Percentiles rank a stretch among this genome's conserved stretches.
phyloP scores from a whole-genome alignment of 345 rosid genomes.

The Schrenkiella parvula region DNA sequence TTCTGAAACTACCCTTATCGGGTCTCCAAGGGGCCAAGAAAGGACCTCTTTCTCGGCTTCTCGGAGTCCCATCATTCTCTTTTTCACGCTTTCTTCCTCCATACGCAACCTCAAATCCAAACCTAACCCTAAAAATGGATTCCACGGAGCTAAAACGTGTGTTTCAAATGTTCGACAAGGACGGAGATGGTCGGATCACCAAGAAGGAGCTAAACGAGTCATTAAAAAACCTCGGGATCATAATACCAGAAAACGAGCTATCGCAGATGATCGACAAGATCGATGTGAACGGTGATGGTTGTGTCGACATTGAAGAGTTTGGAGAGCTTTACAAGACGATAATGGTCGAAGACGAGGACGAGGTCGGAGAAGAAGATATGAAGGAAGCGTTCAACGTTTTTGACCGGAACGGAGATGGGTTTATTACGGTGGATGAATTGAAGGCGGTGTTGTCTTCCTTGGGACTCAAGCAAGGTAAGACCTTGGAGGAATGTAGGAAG shows the following conservation, averaged over 20 bases:
- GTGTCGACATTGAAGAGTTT: slow-evolving; percentile 68
- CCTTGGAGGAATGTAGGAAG: slow-evolving; percentile 60
- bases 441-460: slow-evolving; percentile 58
- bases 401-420: slow-evolving; percentile 77
- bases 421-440: slow-evolving; percentile 69
- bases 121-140: slow-evolving; percentile 39
- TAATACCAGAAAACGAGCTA: slow-evolving; percentile 55
- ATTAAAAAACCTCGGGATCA: slow-evolving; percentile 59
- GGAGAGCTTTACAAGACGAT: slow-evolving; percentile 51
- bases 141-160: slow-evolving; percentile 51
- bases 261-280: slow-evolving; percentile 42
- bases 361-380: slow-evolving; percentile 60
- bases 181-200: slow-evolving; percentile 73
- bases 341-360: slow-evolving; percentile 48
- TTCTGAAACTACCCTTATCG: slow-evolving; percentile 15
- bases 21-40: slow-evolving; percentile 35
- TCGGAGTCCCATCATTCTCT: slow-evolving; percentile 17
- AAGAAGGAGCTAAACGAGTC: slow-evolving; percentile 60
- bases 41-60: slow-evolving; percentile 28
- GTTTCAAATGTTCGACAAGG: slow-evolving; percentile 74
- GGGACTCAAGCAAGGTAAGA: slow-evolving; percentile 74
- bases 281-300: slow-evolving; percentile 49
- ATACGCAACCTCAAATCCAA: slow-evolving; percentile 5
- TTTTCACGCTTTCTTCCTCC: slow-evolving; percentile 12
- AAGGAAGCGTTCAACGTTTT: slow-evolving; percentile 81